These are phyloP conservation scores for Didymella sp. DNA, from an alignment of 2,329 filamentous ascomycete species.

Conservation along the genomic window DNA sequence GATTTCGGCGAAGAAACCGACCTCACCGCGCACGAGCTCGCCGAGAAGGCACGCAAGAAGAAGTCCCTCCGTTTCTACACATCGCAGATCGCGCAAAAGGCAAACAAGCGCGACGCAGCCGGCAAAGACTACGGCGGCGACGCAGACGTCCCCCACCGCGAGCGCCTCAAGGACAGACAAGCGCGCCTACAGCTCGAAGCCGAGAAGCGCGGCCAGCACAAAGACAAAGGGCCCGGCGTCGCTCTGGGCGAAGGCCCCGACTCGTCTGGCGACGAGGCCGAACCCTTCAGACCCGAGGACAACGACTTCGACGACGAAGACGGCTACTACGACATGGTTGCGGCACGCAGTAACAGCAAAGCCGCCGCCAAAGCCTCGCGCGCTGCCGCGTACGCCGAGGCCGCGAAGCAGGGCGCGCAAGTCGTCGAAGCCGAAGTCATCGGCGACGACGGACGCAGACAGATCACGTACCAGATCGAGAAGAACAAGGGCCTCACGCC, in stretches of 20 bases:
- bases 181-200: constrained; percentile 88
- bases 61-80: constrained; percentile 97
- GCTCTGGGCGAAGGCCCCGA: constrained; percentile 69
- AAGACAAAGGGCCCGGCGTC: constrained; percentile 63
- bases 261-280: constrained; percentile 69
- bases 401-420: constrained; percentile 63
- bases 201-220: constrained; percentile 75
- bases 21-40: constrained; percentile 78
- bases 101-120: constrained; percentile 79
- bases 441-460: constrained; percentile 84
- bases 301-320: constrained; percentile 61
- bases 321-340: constrained; percentile 91
- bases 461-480: constrained; percentile 91
- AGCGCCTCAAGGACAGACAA: constrained; percentile 85
- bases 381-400: constrained; percentile 63
- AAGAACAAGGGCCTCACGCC: constrained; percentile 97
- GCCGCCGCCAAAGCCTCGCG: constrained; percentile 78
- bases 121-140: constrained; percentile 80
- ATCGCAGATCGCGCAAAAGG: constrained; percentile 94
- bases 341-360: constrained; percentile 67
- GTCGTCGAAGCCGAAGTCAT: constrained; percentile 73
- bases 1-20: constrained; percentile 92
- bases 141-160: constrained; percentile 83
- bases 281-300: constrained; percentile 54
- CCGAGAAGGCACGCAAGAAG: constrained; percentile 87